Conservation (phyloP, 495 filamentous ascomycete genomes). For the Corynascus novoguineensis region DNA sequence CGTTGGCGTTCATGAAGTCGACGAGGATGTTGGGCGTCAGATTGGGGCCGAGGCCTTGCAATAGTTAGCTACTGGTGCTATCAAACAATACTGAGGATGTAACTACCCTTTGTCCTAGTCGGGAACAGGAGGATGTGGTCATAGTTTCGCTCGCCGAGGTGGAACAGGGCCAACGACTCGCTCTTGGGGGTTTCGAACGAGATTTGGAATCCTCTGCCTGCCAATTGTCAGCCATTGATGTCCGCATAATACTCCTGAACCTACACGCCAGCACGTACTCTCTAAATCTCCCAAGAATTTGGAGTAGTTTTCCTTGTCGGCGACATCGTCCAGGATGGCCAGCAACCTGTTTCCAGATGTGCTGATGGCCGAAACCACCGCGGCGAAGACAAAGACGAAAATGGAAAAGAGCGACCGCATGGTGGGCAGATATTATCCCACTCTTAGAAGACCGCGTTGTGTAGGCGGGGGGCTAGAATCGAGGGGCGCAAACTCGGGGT, state of each 20-base stretch:
- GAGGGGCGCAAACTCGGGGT: conserved; percentile 9
- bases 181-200: conserved; percentile 81
- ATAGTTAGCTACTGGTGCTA: conserved; percentile 20
- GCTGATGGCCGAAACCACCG: conserved; percentile 69
- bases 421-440: conserved; percentile 26
- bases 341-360: conserved; percentile 74
- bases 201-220: conserved; percentile 77
- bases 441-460: conserved; percentile 17
- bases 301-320: conserved; percentile 73
- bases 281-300: conserved; percentile 76
- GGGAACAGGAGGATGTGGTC: conserved; percentile 89
- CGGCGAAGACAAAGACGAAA: conserved; percentile 57
- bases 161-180: conserved; percentile 74
- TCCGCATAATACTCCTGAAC: neutral
- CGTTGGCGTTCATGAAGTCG: conserved; percentile 83
- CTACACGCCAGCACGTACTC: conserved; percentile 45
- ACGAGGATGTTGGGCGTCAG: conserved; percentile 81
- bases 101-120: conserved; percentile 77
- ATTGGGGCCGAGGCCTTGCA: conserved; percentile 75
- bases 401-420: conserved; percentile 77
- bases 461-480: conserved; percentile 6
- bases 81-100: neutral
- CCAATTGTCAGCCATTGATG: conserved; percentile 19
- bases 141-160: conserved; percentile 78
- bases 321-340: conserved; percentile 77